These are phyloP conservation scores for Hemileccinum impolitum DNA, from an alignment of 768 basidiomycete genomes.

Conservation along the genomic window DNA sequence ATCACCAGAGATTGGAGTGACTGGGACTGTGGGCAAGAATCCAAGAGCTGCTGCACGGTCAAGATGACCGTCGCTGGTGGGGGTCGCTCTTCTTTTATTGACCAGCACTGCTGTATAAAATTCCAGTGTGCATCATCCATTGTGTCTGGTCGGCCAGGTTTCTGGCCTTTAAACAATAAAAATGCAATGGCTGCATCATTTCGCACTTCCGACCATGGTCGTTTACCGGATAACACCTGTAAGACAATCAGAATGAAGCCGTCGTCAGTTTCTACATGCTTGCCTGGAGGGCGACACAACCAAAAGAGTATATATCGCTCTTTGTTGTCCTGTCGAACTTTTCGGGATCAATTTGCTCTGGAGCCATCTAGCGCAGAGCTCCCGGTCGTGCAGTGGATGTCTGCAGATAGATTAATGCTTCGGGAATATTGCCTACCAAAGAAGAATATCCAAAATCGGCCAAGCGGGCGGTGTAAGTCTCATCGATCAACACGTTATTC, in stretches of 20 bases:
- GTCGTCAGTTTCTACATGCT: not conserved
- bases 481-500: constrained; percentile 16
- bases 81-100: not conserved
- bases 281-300: constrained; percentile 30
- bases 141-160: not conserved
- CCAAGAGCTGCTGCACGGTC: not conserved
- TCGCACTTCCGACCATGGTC: not conserved
- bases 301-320: constrained; percentile 18
- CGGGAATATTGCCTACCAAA: not conserved
- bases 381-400: constrained; percentile 29
- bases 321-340: not conserved
- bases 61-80: not conserved
- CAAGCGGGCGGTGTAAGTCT: constrained; percentile 33
- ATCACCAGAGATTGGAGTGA: not conserved
- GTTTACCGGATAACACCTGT: not conserved
- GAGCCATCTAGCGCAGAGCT: constrained; percentile 44
- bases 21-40: not conserved
- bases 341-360: constrained; percentile 28
- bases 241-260: not conserved
- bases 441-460: constrained; percentile 44
- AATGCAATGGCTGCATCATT: not conserved
- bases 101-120: not conserved
- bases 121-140: not conserved
- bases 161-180: not conserved
- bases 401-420: constrained; percentile 4